Evolutionary conservation across 225 moss, liverwort and hornwort genomes (phyloP).

Genomic region (Rhytidiadelphus loreus): DNA sequence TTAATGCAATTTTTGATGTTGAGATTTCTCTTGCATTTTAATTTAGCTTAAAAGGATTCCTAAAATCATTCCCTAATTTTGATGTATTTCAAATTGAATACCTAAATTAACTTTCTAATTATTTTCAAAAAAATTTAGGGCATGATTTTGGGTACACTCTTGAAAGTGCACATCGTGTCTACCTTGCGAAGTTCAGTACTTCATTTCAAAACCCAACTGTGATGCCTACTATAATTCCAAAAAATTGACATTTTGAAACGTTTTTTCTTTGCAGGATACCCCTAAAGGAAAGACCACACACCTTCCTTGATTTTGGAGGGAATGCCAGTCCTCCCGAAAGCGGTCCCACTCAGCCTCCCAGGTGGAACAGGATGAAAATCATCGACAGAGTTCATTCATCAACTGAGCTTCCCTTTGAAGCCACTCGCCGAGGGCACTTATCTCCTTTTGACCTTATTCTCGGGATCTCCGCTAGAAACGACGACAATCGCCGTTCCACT

Average conservation of each 20-base stretch:
- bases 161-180: rapidly evolving
- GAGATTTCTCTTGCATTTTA: no score
- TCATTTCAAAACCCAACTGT: not conserved
- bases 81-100: rapidly evolving
- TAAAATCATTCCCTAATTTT: no score
- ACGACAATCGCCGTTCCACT: not conserved
- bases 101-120: not conserved
- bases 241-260: not conserved
- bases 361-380: not conserved
- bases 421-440: not conserved
- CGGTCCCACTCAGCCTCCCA: no score
- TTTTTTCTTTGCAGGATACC: not conserved
- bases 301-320: not conserved
- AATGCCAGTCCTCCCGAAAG: no score
- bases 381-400: not conserved
- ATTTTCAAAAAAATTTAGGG: not conserved
- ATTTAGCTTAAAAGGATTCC: rapidly evolving
- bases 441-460: not conserved
- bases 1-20: rapidly evolving
- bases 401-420: not conserved
- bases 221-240: rapidly evolving
- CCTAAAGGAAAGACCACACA: not conserved
- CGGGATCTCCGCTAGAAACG: not conserved
- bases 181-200: not conserved
- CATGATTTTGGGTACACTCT: rapidly evolving